Evolutionary conservation across 768 basidiomycete species (phyloP), one percentile per base, ranked within the genome.

Genomic region (Xerocomellus chrysenteron): DNA sequence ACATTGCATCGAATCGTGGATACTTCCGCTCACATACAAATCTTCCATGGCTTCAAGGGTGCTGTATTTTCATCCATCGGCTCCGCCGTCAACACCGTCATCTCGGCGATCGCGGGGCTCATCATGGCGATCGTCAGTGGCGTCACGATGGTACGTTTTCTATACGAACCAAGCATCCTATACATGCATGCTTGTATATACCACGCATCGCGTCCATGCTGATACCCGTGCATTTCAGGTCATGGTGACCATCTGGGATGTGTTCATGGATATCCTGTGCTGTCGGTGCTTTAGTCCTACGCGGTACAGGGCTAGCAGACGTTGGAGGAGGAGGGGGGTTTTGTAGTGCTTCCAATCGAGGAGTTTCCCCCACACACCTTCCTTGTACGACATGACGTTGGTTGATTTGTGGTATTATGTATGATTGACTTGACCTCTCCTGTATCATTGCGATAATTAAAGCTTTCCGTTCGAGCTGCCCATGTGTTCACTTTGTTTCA

Each of bases 41-140:
- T 21, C 24, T 49, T 21, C n/a, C n/a, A 19, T 13, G 8, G 5
- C 2, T 9, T 26, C 26, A 16, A 86, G 86, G 86, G 85, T 51
- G 76, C 84, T 26, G 71, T 87, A 47, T 69, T 86, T 66, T 87
- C 84, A 66, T 78, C 85, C 32, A 88, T 88, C 45, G 86, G 82
- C 21, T 64, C 70, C 45, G 85, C 77, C 37, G 81, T 88, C 55
- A 81, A 81, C 57, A 71, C 80, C 47, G 65, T 88, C 58, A 76
- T 88, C 63, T 78, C 78, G 47, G 86, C 82, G 12, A 83, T 88
- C 47, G 85, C 83, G 12, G 62, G 58, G 50, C 73, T 86, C 5
- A 68, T 86, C 58, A 50, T 48, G 48, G 41, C 83, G 39, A 85
- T 88, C 55, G 76, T 88, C 45, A 62, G 76, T 56, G 82, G 71